Evolutionary conservation across 208 protist species (phyloP), one percentile per base, ranked within the genome.

Genomic region (Acanthamoeba healyi): DNA sequence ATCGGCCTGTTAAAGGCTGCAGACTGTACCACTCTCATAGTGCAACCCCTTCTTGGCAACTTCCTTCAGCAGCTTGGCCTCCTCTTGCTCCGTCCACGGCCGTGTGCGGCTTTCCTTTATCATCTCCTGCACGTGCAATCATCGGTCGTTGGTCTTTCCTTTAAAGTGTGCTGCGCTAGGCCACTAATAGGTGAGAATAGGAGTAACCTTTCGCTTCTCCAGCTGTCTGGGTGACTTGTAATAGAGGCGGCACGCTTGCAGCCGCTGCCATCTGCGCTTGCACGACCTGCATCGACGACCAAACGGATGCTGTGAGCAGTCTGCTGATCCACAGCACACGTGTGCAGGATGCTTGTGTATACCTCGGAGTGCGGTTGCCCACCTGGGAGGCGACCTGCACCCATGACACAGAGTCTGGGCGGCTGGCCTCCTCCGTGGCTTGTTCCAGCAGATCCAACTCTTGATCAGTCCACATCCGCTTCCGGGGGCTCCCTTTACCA

Each of bases 221-320:
- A 86, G 6, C 77, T 86, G n/a, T 24, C 34, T 26, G 77, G 77
- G 77, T 44, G 77, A 86, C n/a, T 58, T 58, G 77, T 86, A 86
- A 22, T 58, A 86, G 42, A 44, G n/a, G 24, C 44, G 77, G 77
- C 32, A 86, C 40, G 19, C 1, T 24, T 49, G 38, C 44, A 86
- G 6, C 34, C 38, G 38, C 29, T 86, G 5, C 77, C 77, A 86
- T 26, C 29, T n/a, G 38, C 46, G 38, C 77, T 86, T n/a, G 77
- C 77, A 86, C 46, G 77, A 86, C 77, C 77, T 86, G 46, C 77
- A 56, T 17, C 65, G 1, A n/a, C n/a, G n/a, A n/a, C n/a, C n/a
- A n/a, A n/a, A n/a, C n/a, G n/a, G n/a, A n/a, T n/a, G n/a, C n/a
- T n/a, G n/a, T n/a, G n/a, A n/a, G n/a, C n/a, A n/a, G n/a, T n/a